Base-by-base conservation (phyloP, 176 grass and related monocot species). In the Juncus effusus region DNA sequence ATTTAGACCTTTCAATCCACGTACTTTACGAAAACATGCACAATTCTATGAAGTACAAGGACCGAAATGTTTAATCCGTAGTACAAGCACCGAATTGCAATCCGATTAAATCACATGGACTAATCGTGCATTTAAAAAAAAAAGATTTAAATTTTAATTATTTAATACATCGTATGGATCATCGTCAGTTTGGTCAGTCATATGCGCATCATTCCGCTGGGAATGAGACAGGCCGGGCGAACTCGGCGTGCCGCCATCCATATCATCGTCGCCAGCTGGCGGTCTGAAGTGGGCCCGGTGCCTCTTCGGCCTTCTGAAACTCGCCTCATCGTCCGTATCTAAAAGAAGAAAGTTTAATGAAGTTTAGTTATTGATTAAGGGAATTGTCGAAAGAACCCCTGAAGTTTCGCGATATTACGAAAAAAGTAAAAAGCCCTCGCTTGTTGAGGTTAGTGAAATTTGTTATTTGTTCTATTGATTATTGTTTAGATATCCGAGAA, bases 181-280 rank as follows among this genome's bases (percentile, higher is more conserved):
- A 66, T 97, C 94, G 80, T 99, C 85, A 14, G 83, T 93, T 56
- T 85, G 94, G 61, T 99, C 88, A 59, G 88, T 93, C 85, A 89
- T 89, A 70, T 77, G 88, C 13, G 81, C 77, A 83, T 96, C 93
- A 65, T 85, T 83, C 54, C 90, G 79, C 36, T 78, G 82, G 61
- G 80, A 90, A 13, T 86, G 94, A 78, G 88, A 93, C 45, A 83
- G 85, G 83, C 88, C 94, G 65, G 88, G 88, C 62, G 94, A 92
- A 84, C 94, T 89, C 79, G 82, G 85, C 13, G 76, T 89, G 44
- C 75, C 85, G 75, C 63, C 88, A 69, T 92, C 88, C 62, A 69
- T 80, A 61, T 89, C 94, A 76, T 92, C 92, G 72, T 91, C 88
- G 5, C 89, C 88, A 81, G 54, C 64, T 47, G 75, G 88, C 68